Percentiles rank a stretch among this genome's conserved stretches.
Evolutionary conservation across 345 rosid genomes (phyloP).

Genomic region (Salix brachista): DNA sequence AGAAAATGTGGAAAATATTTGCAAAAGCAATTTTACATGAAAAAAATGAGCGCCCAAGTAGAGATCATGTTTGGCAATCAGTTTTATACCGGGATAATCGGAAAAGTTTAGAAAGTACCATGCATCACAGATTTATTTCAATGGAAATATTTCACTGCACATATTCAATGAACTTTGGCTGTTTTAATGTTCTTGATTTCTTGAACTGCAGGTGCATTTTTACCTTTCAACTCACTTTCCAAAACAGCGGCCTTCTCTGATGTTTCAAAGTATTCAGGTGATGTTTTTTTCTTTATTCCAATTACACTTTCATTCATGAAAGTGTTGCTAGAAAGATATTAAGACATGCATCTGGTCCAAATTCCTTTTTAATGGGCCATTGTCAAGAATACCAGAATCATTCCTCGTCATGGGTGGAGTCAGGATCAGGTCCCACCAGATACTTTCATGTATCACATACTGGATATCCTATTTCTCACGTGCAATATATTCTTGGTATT

Average conservation of each 20-base stretch:
- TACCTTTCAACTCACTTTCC: constrained; percentile 73
- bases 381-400: neutral
- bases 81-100: neutral
- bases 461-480: neutral
- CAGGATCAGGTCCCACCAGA: neutral
- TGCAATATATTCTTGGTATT: neutral
- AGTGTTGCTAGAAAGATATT: neutral
- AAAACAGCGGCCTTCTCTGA: constrained; percentile 69
- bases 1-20: neutral
- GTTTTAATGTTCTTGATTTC: neutral
- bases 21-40: neutral
- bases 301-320: neutral
- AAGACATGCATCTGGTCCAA: neutral
- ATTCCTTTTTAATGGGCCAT: neutral
- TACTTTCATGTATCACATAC: neutral
- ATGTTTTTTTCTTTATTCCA: neutral
- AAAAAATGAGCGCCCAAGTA: neutral
- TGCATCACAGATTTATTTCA: neutral
- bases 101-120: neutral
- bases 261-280: constrained; percentile 90
- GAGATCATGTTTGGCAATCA: neutral
- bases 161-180: neutral
- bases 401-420: neutral
- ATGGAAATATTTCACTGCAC: neutral
- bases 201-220: constrained; percentile 59